A percentile compares a stretch with the other conserved stretches of the same genome.
Conservation (phyloP, 1,284 basidiomycete species). For the Fomitopsis palustris region DNA sequence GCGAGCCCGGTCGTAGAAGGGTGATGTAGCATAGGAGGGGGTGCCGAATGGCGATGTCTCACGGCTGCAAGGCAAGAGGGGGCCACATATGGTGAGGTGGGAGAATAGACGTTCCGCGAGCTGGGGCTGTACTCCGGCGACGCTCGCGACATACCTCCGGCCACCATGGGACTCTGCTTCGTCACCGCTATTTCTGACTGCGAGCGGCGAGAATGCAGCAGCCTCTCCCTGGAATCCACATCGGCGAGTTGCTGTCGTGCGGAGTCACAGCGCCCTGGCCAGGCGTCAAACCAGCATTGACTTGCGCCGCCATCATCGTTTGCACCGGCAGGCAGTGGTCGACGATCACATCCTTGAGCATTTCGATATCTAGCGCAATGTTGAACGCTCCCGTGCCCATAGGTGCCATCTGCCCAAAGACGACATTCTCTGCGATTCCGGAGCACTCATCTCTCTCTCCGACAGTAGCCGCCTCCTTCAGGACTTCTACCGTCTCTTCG, state of each 20-base stretch:
- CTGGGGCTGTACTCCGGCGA: constrained; percentile 78
- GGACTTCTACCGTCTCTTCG: constrained; percentile 98
- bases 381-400: constrained; percentile 97
- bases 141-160: constrained; percentile 77
- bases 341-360: constrained; percentile 98
- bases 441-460: constrained; percentile 98
- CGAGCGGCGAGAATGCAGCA: constrained; percentile 93
- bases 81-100: constrained; percentile 85
- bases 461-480: constrained; percentile 98
- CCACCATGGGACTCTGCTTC: constrained; percentile 84
- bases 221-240: constrained; percentile 84
- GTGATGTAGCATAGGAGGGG: constrained; percentile 77
- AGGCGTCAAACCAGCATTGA: constrained; percentile 89
- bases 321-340: constrained; percentile 93
- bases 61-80: constrained; percentile 76
- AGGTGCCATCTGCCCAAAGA: constrained; percentile 98
- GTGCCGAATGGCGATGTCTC: constrained; percentile 81
- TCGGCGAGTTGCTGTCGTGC: constrained; percentile 88
- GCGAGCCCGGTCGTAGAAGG: constrained; percentile 68
- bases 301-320: constrained; percentile 76
- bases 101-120: constrained; percentile 81
- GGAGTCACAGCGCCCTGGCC: constrained; percentile 92
- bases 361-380: constrained; percentile 93
- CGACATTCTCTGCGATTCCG: constrained; percentile 96
- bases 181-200: constrained; percentile 84